Evolutionary conservation across 1,139 yeast species (phyloP), one percentile per base, ranked within the genome.

Genomic region (Scheffersomyces stambukii): DNA sequence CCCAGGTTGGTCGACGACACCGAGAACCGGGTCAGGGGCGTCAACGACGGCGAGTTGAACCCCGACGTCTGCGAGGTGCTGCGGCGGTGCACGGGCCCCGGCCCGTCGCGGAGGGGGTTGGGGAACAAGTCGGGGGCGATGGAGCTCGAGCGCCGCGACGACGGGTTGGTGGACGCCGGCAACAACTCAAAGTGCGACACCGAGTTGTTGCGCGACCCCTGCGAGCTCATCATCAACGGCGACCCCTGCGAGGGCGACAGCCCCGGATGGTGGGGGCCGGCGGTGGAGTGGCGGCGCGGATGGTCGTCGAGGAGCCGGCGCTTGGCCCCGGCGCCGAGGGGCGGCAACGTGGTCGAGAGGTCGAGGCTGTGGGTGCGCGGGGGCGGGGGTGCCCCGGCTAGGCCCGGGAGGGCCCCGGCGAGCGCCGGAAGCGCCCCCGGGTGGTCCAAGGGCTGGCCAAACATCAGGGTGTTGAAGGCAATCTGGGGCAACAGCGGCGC

Each of bases 111-210:
- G 23, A 57, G 42, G 8, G 69, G 66, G 34, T 61, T 61, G 8
- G 70, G 69, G 46, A 63, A 64, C 29, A 59, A 55, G 30, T 64
- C 70, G 1, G 67, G 66, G 6, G 67, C 65, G 23, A 60, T 53
- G 6, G 64, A 57, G 19, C 65, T 59, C 25, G 67, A 50, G 40
- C 69, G 51, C 20, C 57, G 36, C 6, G 55, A 50, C 1, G 58
- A 46, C 28, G 44, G 46, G 30, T 50, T 51, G 18, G 49, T 46
- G 8, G 64, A 53, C 14, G 46, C 38, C 29, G 43, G 48, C 27
- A 55, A 40, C 26, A 57, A 51, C 31, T 63, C 70, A 38, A 57
- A 56, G 24, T 55, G 57, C 5, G 61, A 49, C 17, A 62, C 55
- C 12, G 68, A 61, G 42, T 62, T 61, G 36, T 60, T 58, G 33